phyloP scores from a whole-genome alignment of 139 green algal species.

The Picochlorum costavermella region DNA sequence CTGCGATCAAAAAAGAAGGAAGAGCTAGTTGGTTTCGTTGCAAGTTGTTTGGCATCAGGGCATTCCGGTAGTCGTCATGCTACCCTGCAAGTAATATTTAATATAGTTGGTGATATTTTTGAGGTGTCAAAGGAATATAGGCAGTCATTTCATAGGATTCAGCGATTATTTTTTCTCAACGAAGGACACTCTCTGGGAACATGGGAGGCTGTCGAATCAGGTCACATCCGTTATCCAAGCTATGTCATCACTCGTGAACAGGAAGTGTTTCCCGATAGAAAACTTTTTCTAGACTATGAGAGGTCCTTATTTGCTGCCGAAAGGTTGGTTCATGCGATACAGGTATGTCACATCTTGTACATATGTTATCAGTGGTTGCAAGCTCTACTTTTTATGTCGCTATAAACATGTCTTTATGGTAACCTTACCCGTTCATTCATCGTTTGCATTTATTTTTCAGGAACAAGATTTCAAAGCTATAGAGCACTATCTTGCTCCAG shows the following conservation, averaged over 20 bases:
- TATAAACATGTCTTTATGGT: too few species aligned
- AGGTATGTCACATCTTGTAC: conserved; percentile 17
- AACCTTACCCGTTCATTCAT: too few species aligned
- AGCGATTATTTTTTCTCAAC: conserved; percentile 72
- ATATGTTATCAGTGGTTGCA: too few species aligned
- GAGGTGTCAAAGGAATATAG: background rate
- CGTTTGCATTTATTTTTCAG: conserved; percentile 2
- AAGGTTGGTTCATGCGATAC: conserved; percentile 40
- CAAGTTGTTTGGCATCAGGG: too few species aligned
- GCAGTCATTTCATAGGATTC: conserved; percentile 34
- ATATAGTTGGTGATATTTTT: background rate
- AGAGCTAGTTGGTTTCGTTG: too few species aligned
- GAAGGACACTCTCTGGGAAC: conserved; percentile 54
- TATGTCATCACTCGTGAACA: conserved; percentile 35
- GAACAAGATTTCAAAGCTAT: conserved; percentile 20
- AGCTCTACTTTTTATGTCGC: too few species aligned
- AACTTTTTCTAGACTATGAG: conserved; percentile 66
- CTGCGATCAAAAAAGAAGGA: too few species aligned
- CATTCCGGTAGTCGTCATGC: too few species aligned
- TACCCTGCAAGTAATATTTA: too few species aligned
- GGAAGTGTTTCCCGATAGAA: conserved; percentile 35
- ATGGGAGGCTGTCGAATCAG: conserved; percentile 58
- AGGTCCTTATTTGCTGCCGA: conserved; percentile 42
- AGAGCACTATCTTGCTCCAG: conserved; percentile 24
- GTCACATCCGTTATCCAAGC: conserved; percentile 48